Evolutionary conservation across 768 basidiomycete species (phyloP).

Genomic region (Lyophyllum decastes): DNA sequence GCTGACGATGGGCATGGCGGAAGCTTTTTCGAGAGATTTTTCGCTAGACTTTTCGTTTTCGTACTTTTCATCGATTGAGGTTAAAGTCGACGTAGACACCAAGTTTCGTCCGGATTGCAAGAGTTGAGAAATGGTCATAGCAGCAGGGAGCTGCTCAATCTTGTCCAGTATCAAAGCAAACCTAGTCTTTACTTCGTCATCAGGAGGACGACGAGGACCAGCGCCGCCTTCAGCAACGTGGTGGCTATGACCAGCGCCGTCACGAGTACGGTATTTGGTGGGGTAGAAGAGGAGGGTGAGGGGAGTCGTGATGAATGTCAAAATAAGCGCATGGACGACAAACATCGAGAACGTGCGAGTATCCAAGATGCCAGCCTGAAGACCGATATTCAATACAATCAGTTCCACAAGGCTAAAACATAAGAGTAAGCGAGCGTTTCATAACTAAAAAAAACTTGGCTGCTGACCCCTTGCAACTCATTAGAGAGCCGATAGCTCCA

Average conservation of each 20-base stretch:
- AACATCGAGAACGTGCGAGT: conserved; percentile 85
- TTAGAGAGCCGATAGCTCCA: conserved; percentile 81
- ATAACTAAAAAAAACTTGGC: background rate
- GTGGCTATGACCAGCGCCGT: conserved; percentile 19
- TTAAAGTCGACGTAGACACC: conserved; percentile 3
- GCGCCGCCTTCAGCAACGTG: conserved; percentile 22
- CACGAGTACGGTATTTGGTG: conserved; percentile 48
- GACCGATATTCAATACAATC: conserved; percentile 89
- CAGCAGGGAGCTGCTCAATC: conserved; percentile 77
- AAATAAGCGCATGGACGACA: conserved; percentile 73
- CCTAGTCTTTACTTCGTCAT: conserved; percentile 50
- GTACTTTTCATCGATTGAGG: conserved; percentile 31
- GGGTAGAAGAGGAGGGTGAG: conserved; percentile 82
- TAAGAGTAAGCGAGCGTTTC: background rate
- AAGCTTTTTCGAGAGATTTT: conserved; percentile 18
- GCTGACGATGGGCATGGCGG: background rate
- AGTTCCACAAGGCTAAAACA: conserved; percentile 71
- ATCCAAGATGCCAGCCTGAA: conserved; percentile 64
- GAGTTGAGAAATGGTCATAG: conserved; percentile 81
- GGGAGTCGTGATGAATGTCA: conserved; percentile 86
- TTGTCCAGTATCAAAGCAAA: conserved; percentile 80
- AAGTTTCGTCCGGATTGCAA: conserved; percentile 42
- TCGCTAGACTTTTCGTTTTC: conserved; percentile 21
- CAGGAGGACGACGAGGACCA: conserved; percentile 18
- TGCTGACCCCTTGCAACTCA: conserved; percentile 86